Conservation (phyloP, 192 early-diverging fungal genomes). For the Funneliformis mosseae region DNA sequence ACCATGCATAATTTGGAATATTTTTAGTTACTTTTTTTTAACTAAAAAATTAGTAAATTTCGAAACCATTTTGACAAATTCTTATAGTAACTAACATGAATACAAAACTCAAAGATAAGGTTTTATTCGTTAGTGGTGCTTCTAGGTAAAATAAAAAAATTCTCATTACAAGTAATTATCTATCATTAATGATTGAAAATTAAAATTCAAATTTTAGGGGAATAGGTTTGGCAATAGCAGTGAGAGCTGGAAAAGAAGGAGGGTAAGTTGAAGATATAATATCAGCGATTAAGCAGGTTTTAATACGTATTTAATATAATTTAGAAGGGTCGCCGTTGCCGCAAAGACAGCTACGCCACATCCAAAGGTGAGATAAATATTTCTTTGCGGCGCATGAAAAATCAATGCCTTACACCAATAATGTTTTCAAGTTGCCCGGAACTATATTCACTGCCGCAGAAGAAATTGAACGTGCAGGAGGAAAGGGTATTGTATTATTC, state of each 20-base stretch:
- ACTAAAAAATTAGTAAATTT: too few species aligned
- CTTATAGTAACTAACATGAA: too few species aligned
- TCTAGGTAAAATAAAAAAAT: constrained; percentile 45
- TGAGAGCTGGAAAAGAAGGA: constrained; percentile 60
- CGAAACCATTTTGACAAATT: too few species aligned
- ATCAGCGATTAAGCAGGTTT: constrained; percentile 38
- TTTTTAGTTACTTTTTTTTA: too few species aligned
- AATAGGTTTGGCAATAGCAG: constrained; percentile 79
- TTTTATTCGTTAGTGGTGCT: constrained; percentile 61
- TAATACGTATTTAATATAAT: constrained; percentile 72
- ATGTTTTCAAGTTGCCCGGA: constrained; percentile 65
- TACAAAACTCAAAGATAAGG: constrained; percentile 56
- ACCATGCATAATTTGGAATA: too few species aligned
- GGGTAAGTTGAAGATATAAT: not conserved
- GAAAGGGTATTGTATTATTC: constrained; percentile 46
- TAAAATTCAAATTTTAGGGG: constrained; percentile 44
- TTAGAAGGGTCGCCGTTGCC: constrained; percentile 66
- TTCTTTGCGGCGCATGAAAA: constrained; percentile 1
- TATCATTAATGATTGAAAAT: not conserved
- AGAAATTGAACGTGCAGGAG: constrained; percentile 73
- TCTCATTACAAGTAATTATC: not conserved
- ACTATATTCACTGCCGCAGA: constrained; percentile 80
- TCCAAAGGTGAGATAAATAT: constrained; percentile 49
- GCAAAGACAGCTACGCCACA: constrained; percentile 76
- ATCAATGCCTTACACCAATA: not conserved